Conservation (phyloP, 257 asterid genomes). For the Misopates orontium region DNA sequence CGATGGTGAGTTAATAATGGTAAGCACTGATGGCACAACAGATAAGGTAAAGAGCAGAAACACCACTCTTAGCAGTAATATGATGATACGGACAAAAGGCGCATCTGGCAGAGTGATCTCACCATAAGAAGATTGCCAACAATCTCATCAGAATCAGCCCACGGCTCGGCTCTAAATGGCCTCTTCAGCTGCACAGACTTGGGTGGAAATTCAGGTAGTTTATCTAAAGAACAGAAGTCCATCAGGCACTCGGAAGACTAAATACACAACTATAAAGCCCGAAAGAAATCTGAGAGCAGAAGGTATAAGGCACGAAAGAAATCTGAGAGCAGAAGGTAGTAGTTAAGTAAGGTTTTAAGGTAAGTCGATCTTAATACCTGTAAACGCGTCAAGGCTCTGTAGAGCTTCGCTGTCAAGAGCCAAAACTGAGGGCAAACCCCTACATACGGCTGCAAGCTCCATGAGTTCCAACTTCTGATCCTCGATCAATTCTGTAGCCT, state of each 20-base stretch:
- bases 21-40: too few relatives aligned
- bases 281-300: conserved; percentile 8
- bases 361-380: conserved; percentile 42
- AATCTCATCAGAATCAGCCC: conserved; percentile 72
- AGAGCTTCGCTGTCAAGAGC: conserved; percentile 67
- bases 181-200: conserved; percentile 57
- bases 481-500: conserved; percentile 69
- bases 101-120: conserved; percentile 29
- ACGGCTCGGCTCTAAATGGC: conserved; percentile 72
- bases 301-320: too few relatives aligned
- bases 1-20: too few relatives aligned
- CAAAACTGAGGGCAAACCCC: conserved; percentile 60
- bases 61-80: conserved; percentile 7
- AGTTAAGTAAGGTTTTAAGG: conserved; percentile 13
- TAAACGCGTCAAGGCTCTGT: conserved; percentile 54
- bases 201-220: conserved; percentile 71
- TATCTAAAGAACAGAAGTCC: conserved; percentile 48
- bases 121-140: conserved; percentile 86
- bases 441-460: conserved; percentile 72
- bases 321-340: too few relatives aligned
- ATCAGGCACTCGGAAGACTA: conserved; percentile 21
- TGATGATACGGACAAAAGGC: neutral
- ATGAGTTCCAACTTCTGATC: conserved; percentile 82
- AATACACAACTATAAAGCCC: conserved; percentile 17
- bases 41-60: neutral